Evolutionary conservation across 2,329 filamentous ascomycete genomes (phyloP), one percentile per base, ranked within the genome.

Genomic region (Fusarium sp.): DNA sequence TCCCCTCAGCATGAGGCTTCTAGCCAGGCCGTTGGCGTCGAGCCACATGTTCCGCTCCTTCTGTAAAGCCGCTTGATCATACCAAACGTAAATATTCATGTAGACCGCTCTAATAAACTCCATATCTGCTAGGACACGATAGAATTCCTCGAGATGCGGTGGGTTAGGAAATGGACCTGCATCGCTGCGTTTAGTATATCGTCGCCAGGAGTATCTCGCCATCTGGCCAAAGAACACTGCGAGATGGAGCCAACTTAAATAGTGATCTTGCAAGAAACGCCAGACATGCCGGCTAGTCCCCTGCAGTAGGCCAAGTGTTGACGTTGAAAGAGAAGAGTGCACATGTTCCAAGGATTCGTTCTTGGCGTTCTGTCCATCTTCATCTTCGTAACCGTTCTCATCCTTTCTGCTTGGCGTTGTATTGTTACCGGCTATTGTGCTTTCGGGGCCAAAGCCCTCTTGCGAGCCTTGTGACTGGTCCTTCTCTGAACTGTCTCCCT

Each of bases 31-130:
- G 49, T 81, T 81, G 8, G 73, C 78, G 37, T 63, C 50, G 13
- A 74, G 23, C 79, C 79, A 81, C 13, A 78, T 66, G 4, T 67
- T 9, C 51, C 72, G 68, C 56, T 80, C 76, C 9, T 48, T 41
- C 2, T 51, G 55, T 13, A 61, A 46, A 8, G 72, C 69, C 10
- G 73, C n/a, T 46, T 67, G 75, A 5, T 48, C 48, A 18, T 71
- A 63, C n/a, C 72, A 11, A 20, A 59, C 27, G 14, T 21, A 6
- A 12, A 28, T 13, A 18, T 53, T 20, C 23, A 27, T 16, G 23
- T n/a, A 53, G 9, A 53, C 23, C 12, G 3, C 63, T 6, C 72
- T 5, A 7, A 71, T 10, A 2, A 76, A 16, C 13, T 60, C 9
- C 7, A 57, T 3, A 7, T 72, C 62, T 11, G 54, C 34, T 32